Evolutionary conservation across 2,329 filamentous ascomycete species (phyloP).

Genomic region (Ambrosiella xylebori): DNA sequence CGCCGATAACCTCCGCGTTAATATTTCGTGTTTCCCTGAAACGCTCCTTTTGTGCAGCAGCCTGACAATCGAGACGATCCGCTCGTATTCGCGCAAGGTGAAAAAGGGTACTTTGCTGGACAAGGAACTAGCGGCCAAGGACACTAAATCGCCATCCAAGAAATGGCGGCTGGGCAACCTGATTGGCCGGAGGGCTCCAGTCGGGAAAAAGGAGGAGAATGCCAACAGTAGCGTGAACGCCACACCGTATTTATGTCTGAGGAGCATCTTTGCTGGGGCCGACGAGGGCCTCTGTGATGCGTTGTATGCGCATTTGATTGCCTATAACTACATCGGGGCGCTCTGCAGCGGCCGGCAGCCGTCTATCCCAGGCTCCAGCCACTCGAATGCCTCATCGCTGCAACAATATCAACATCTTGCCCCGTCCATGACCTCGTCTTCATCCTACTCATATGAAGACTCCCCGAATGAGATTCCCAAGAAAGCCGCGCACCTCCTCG

Average conservation of each 20-base stretch:
- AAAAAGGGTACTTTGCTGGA: conserved; percentile 20
- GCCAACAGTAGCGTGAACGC: not conserved
- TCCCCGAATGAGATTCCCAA: conserved; percentile 25
- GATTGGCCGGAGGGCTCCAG: too few relatives aligned
- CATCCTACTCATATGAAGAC: conserved; percentile 4
- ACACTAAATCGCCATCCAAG: not conserved
- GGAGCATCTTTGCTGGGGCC: conserved; percentile 34
- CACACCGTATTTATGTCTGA: conserved; percentile 27
- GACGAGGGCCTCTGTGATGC: conserved; percentile 40
- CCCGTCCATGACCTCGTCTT: not conserved
- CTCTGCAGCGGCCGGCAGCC: conserved; percentile 15
- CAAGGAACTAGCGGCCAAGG: not conserved
- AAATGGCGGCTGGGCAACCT: conserved; percentile 7
- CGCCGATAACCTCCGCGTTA: conserved; percentile 36
- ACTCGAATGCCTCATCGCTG: conserved; percentile 3
- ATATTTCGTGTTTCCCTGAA: conserved; percentile 39
- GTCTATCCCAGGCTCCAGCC: conserved; percentile 13
- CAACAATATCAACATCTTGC: conserved; percentile 14
- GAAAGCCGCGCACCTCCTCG: conserved; percentile 35
- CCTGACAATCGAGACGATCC: conserved; percentile 40
- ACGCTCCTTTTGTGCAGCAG: conserved; percentile 40
- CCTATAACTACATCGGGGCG: conserved; percentile 38
- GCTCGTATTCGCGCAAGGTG: conserved; percentile 36
- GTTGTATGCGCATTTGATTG: conserved; percentile 40
- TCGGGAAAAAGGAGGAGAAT: too few relatives aligned